Conservation (phyloP, 306 rosid genomes). For the Psophocarpus tetragonolobus region DNA sequence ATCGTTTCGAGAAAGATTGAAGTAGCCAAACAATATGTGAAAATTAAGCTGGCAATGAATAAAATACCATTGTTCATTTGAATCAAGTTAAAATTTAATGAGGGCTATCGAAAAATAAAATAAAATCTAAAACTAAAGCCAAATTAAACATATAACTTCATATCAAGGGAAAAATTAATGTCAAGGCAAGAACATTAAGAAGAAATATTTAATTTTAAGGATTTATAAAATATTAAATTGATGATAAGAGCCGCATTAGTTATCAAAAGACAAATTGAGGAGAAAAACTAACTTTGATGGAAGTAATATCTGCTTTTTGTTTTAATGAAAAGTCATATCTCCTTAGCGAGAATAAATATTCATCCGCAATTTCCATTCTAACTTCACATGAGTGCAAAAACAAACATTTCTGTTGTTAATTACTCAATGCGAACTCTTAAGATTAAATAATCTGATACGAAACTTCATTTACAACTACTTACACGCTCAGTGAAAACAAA, state of each 20-base stretch:
- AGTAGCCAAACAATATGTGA: neutral
- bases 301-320: neutral
- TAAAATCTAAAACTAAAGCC: neutral
- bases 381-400: neutral
- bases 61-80: neutral
- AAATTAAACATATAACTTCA: neutral
- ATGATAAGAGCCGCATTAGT: neutral
- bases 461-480: neutral
- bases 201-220: neutral
- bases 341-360: neutral
- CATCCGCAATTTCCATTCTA: neutral
- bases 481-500: neutral
- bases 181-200: neutral
- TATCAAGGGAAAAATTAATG: neutral
- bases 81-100: neutral
- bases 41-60: neutral
- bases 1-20: neutral
- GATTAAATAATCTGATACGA: neutral
- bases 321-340: neutral
- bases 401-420: neutral
- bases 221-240: neutral
- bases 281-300: neutral
- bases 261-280: neutral
- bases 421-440: neutral
- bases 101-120: neutral